Conservation (phyloP, 495 filamentous ascomycete genomes). For the Aspergillus coremiiformis region DNA sequence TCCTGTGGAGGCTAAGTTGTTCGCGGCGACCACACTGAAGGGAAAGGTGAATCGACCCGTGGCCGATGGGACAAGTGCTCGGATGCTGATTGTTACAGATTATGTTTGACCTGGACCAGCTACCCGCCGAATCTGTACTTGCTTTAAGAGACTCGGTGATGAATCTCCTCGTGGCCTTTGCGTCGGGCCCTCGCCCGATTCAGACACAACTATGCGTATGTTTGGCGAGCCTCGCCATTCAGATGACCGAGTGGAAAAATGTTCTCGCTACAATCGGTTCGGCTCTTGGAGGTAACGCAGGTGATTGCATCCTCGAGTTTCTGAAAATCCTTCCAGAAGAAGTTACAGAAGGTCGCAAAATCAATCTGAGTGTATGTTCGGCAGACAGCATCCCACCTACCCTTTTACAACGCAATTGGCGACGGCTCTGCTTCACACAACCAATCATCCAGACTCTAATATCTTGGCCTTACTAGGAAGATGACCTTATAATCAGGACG, state of each 20-base stretch:
- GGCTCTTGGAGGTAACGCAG: constrained; percentile 66
- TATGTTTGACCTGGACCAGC: constrained; percentile 76
- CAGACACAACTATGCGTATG: constrained; percentile 93
- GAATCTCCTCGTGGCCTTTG: constrained; percentile 66
- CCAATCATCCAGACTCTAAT: constrained; percentile 40
- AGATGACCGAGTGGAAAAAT: constrained; percentile 95
- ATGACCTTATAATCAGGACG: constrained; percentile 76
- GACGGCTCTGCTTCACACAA: constrained; percentile 14
- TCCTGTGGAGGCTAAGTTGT: constrained; percentile 78
- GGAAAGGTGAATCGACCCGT: constrained; percentile 68
- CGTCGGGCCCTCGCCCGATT: constrained; percentile 79
- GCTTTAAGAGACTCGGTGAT: constrained; percentile 77
- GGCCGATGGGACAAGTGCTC: background rate
- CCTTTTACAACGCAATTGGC: constrained; percentile 10
- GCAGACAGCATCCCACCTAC: constrained; percentile 31
- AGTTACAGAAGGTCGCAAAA: constrained; percentile 97
- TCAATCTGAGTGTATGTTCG: constrained; percentile 92
- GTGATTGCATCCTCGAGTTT: constrained; percentile 88
- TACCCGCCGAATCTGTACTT: constrained; percentile 65
- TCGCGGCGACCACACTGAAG: constrained; percentile 93
- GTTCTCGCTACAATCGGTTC: constrained; percentile 74
- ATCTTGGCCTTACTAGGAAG: constrained; percentile 61
- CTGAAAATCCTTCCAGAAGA: constrained; percentile 94
- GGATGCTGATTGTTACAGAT: constrained; percentile 49
- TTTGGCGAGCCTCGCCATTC: constrained; percentile 86